Percentiles rank a stretch among this genome's conserved stretches.
Evolutionary conservation across 148 eudicot species (phyloP).

Genomic region (Persicaria tinctoria): DNA sequence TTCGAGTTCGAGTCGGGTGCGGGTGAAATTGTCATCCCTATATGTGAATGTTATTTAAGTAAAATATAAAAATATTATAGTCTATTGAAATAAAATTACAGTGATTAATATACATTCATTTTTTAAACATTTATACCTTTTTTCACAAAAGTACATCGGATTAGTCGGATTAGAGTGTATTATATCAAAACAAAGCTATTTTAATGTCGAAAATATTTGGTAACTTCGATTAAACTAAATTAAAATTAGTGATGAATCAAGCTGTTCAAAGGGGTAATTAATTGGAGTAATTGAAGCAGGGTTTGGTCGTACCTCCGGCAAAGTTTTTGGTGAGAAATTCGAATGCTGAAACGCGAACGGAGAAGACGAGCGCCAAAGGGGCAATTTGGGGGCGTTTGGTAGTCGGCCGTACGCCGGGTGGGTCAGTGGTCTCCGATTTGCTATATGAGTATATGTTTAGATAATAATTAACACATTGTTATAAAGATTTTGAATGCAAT

Average conservation of each 20-base stretch:
- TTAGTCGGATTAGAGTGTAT: too few relatives aligned
- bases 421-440: background rate
- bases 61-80: too few relatives aligned
- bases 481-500: background rate
- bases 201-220: too few relatives aligned
- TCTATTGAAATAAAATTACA: too few relatives aligned
- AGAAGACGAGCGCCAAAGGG: conserved; percentile 5
- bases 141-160: too few relatives aligned
- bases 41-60: too few relatives aligned
- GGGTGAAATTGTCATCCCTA: too few relatives aligned
- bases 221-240: background rate
- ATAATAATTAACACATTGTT: background rate
- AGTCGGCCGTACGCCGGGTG: background rate
- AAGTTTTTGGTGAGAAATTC: conserved; percentile 9
- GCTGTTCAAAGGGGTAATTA: background rate
- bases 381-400: background rate
- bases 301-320: background rate
- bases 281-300: background rate
- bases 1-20: too few relatives aligned
- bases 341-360: background rate
- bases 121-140: too few relatives aligned
- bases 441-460: background rate
- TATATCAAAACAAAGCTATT: too few relatives aligned
- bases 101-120: too few relatives aligned
- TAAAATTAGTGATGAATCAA: background rate